Base-by-base conservation (phyloP, 257 asterid species). In the Oldenlandia corymbosa region DNA sequence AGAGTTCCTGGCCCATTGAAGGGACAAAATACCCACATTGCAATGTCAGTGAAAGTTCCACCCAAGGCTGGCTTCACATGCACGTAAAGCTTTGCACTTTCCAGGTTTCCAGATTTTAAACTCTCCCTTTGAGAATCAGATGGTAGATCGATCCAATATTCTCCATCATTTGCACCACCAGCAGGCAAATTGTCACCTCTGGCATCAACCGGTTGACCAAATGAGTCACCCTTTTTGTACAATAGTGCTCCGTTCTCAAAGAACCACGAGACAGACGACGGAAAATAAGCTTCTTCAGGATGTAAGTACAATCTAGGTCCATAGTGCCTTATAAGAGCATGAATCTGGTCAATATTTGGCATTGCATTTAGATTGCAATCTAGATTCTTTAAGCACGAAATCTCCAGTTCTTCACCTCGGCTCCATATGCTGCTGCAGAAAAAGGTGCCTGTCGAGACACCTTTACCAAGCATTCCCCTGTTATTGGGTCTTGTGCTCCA, bases 231-330 rank as follows among this genome's bases (percentile, higher is more conserved):
- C 23, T 24, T 80, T 45, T 42, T 73, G 68, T 64, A 87, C 76
- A 92, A 67, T 32, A 83, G 39, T 26, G 99, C 91, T 23, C 96
- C 97, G 32, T 84, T 92, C 58, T 43, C 64, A 28, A 92, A 85
- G 75, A 89, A 87, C 99, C 99, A 92, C 1, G 87, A 77, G 71
- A 89, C 95, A 9, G 97, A 92, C 61, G 97, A 89, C 6, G 97
- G 95, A 21, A 92, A 79, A 74, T 85, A 92, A 31, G 52, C 28
- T 79, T 92, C 99, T 17, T 77, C 71, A 10, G 97, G 97, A 70
- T 92, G 99, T 71, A 89, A 89, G 76, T 80, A 89, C 32, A 92
- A 53, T 13, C 85, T 85, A 30, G 97, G 97, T 18, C 99, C 99
- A 18, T 89, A 92, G 69, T 89, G 92, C 68, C 62, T 26, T 16